Evolutionary conservation across 2,329 filamentous ascomycete genomes (phyloP).

Genomic region (Cytospora leucostoma): DNA sequence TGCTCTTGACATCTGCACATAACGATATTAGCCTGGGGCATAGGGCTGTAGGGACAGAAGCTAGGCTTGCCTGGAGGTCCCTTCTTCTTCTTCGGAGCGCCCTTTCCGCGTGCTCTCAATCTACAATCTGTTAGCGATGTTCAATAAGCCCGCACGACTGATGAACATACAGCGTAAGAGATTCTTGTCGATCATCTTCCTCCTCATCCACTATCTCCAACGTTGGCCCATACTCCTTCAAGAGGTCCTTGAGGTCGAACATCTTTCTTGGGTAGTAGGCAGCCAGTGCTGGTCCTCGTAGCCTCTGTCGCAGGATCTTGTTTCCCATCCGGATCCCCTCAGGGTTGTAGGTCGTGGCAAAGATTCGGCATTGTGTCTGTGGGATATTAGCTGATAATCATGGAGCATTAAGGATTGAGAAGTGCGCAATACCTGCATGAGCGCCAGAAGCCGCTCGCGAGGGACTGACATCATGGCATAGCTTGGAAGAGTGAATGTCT

Average conservation of each 20-base stretch:
- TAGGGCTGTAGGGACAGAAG: slow-evolving; percentile 36
- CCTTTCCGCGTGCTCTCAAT: slow-evolving; percentile 79
- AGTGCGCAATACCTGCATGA: slow-evolving; percentile 68
- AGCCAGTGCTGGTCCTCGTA: slow-evolving; percentile 79
- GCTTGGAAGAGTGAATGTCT: slow-evolving; percentile 20
- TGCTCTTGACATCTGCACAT: slow-evolving; percentile 42
- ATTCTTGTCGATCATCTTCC: slow-evolving; percentile 78
- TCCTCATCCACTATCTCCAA: slow-evolving; percentile 71
- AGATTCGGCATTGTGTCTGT: slow-evolving; percentile 88
- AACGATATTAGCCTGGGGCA: slow-evolving; percentile 43
- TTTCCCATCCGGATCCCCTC: slow-evolving; percentile 80
- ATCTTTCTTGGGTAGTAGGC: slow-evolving; percentile 85
- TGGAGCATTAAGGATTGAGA: not conserved
- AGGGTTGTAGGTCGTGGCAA: slow-evolving; percentile 89
- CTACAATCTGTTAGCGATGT: slow-evolving; percentile 43
- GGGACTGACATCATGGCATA: slow-evolving; percentile 61
- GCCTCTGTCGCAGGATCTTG: slow-evolving; percentile 85
- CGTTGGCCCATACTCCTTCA: slow-evolving; percentile 66
- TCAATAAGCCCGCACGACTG: not conserved
- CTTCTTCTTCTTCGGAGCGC: slow-evolving; percentile 85
- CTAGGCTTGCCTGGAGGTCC: slow-evolving; percentile 43
- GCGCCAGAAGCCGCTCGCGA: slow-evolving; percentile 64
- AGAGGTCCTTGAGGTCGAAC: slow-evolving; percentile 72
- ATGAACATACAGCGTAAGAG: slow-evolving; percentile 62
- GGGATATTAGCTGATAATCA: slow-evolving; percentile 7